Evolutionary conservation across 2,329 filamentous ascomycete species (phyloP).

Genomic region (Fusarium chlamydosporum): DNA sequence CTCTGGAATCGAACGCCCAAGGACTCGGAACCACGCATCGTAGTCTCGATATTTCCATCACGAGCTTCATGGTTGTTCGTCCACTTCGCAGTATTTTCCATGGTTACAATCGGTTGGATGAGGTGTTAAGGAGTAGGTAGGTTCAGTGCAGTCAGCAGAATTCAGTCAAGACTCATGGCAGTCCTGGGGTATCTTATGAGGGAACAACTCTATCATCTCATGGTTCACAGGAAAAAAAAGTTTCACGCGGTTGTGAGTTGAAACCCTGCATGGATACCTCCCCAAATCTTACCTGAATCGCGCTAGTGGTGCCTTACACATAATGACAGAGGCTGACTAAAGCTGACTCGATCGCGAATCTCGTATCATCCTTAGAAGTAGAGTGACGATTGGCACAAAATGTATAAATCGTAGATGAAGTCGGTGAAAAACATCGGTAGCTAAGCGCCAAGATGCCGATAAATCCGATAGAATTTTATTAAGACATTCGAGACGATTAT

Average conservation of each 20-base stretch:
- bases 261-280: too few species aligned
- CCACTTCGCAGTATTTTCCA: background rate
- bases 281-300: slow-evolving; percentile 11
- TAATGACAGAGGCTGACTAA: slow-evolving; percentile 37
- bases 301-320: slow-evolving; percentile 32
- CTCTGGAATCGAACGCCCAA: slow-evolving; percentile 19
- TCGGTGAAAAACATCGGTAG: too few species aligned
- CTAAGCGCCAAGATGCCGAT: too few species aligned
- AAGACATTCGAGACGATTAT: too few species aligned
- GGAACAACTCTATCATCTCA: too few species aligned
- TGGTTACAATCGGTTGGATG: background rate
- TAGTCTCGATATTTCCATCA: slow-evolving; percentile 25
- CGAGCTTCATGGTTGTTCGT: background rate
- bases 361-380: background rate
- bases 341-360: background rate
- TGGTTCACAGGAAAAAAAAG: too few species aligned
- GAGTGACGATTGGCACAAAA: background rate
- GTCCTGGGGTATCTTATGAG: too few species aligned
- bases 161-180: too few species aligned
- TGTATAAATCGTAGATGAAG: background rate
- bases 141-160: too few species aligned
- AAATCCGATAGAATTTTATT: too few species aligned
- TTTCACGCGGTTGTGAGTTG: background rate
- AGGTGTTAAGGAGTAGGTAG: too few species aligned
- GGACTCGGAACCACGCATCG: background rate